A percentile compares a stretch with the other conserved stretches of the same genome.
Conservation (phyloP, 305 asterid species). For the Ruellia speciosa region DNA sequence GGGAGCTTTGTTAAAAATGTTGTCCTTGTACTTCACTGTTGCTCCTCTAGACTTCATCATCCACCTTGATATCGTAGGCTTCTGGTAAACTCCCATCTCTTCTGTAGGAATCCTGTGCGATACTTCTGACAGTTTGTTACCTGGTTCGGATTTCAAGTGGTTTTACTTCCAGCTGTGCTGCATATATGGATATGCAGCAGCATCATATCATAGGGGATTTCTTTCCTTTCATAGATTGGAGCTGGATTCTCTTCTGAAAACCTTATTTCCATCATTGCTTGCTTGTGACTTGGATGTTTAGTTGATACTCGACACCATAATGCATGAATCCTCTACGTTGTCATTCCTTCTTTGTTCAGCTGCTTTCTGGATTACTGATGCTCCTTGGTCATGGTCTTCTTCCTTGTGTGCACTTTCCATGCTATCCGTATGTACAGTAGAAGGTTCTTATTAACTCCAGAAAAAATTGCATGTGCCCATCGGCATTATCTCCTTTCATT, state of each 20-base stretch:
- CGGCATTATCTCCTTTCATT: slow-evolving; percentile 15
- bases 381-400: slow-evolving; percentile 17
- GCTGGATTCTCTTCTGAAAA: slow-evolving; percentile 30
- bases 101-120: slow-evolving; percentile 34
- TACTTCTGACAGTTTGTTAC: slow-evolving; percentile 27
- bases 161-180: slow-evolving; percentile 26
- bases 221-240: slow-evolving; percentile 30
- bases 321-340: slow-evolving; percentile 28
- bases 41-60: slow-evolving; percentile 31
- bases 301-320: slow-evolving; percentile 25
- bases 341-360: slow-evolving; percentile 28
- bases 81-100: slow-evolving; percentile 29
- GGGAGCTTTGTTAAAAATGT: neutral
- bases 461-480: slow-evolving; percentile 20
- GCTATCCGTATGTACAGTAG: slow-evolving; percentile 18
- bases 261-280: slow-evolving; percentile 33
- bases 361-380: slow-evolving; percentile 24
- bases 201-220: slow-evolving; percentile 25
- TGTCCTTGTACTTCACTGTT: slow-evolving; percentile 21
- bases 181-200: slow-evolving; percentile 30
- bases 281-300: slow-evolving; percentile 33
- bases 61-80: slow-evolving; percentile 24
- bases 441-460: slow-evolving; percentile 14
- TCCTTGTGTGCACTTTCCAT: slow-evolving; percentile 20
- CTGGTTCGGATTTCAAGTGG: slow-evolving; percentile 23